A percentile compares a stretch with the other conserved stretches of the same genome.
These are phyloP conservation scores for Candida palmyrensis DNA, from an alignment of 805 yeast species.

Conservation along the genomic window DNA sequence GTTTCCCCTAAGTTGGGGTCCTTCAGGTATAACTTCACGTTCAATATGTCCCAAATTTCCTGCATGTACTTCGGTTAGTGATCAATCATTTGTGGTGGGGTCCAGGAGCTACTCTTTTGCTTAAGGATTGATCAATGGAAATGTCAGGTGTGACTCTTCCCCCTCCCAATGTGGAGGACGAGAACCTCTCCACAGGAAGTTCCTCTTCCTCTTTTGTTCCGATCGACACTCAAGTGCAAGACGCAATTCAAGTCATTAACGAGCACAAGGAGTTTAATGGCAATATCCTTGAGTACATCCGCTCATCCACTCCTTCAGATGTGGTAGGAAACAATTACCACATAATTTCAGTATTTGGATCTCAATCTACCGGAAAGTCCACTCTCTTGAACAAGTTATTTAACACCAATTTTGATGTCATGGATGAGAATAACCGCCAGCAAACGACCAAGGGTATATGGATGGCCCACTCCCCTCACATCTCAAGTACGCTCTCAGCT, in stretches of 20 bases:
- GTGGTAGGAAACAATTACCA: conserved; percentile 72
- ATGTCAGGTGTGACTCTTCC: conserved; percentile 5
- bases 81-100: too few relatives aligned
- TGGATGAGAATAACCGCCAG: conserved; percentile 81
- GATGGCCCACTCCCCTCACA: conserved; percentile 36
- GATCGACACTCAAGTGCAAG: conserved; percentile 22
- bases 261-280: conserved; percentile 52
- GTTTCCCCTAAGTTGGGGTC: too few relatives aligned
- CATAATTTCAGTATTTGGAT: conserved; percentile 92
- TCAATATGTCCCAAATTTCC: too few relatives aligned
- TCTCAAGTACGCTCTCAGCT: conserved; percentile 13
- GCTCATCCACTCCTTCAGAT: conserved; percentile 21
- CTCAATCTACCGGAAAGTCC: conserved; percentile 95
- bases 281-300: conserved; percentile 29
- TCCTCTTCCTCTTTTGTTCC: conserved; percentile 39
- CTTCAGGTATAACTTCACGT: too few relatives aligned
- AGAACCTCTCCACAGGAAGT: conserved; percentile 12
- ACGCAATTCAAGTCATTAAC: conserved; percentile 58
- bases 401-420: conserved; percentile 84
- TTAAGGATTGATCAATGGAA: conserved; percentile 1
- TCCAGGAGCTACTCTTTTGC: too few relatives aligned
- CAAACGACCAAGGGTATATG: conserved; percentile 65
- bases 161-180: conserved; percentile 8
- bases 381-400: conserved; percentile 83
- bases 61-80: too few relatives aligned